Evolutionary conservation across 1,139 yeast genomes (phyloP), one percentile per base, ranked within the genome.

Genomic region (Torulaspora globosa): DNA sequence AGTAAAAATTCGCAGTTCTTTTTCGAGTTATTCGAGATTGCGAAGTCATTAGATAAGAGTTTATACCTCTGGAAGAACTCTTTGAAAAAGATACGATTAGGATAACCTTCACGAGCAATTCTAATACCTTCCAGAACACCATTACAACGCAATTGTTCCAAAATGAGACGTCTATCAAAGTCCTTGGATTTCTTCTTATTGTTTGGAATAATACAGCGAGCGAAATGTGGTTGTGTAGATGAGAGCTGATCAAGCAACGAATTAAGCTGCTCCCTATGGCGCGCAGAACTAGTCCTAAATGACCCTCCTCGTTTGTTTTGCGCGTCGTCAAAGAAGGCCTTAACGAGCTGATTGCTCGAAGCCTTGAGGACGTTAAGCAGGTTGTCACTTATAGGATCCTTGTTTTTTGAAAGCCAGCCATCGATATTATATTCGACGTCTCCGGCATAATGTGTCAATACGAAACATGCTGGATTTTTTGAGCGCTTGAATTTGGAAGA

Each of bases 71-170:
- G 75, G 48, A 78, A 79, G 67, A 94, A 92, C 46, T 88, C 95
- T 37, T 81, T 78, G 65, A 90, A 92, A 39, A 83, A 78, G 63
- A 92, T 78, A 55, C 97, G 78, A 66, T 94, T 94, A 1, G 99
- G 98, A 63, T 85, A 94, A 2, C 99, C 99, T 12, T 96, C 90
- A 54, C 99, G 76, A 0, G 97, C 96, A 52, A 94, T 92, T 67
- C 98, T 76, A 36, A 94, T 94, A 53, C 99, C 99, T 71, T 94
- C 99, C 41, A 94, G 70, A 11, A 94, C 99, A 75, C 99, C 99
- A 63, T 94, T 94, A 64, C 97, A 94, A 52, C 97, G 75, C 50
- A 94, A 73, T 67, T 94, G 99, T 50, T 86, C 92, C 43, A 92
- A 71, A 3, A 94, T 96, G 33, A 94, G 70, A 26, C 69, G 70